A percentile compares a stretch with the other conserved stretches of the same genome.
These are phyloP conservation scores for Solanum chacoense DNA, from an alignment of 305 asterid species.

Conservation along the genomic window DNA sequence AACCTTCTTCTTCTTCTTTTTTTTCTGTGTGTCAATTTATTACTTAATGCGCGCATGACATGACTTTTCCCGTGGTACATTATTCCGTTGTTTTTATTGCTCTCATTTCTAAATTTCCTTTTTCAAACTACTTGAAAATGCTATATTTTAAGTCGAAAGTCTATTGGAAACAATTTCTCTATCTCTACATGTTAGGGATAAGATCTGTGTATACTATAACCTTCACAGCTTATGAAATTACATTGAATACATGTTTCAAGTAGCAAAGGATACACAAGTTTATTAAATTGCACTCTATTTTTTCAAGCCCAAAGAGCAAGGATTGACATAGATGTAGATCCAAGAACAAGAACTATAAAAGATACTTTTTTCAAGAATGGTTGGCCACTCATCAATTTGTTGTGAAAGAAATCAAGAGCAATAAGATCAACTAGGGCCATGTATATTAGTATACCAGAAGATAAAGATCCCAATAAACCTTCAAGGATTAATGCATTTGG, in stretches of 20 bases:
- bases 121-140: background rate
- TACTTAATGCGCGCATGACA: background rate
- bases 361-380: constrained; percentile 21
- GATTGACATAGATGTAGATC: constrained; percentile 31
- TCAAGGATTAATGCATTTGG: constrained; percentile 29
- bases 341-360: constrained; percentile 28
- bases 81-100: background rate
- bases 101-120: background rate
- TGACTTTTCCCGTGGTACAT: background rate
- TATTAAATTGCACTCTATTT: background rate
- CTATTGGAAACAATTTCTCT: background rate
- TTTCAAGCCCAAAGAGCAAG: constrained; percentile 38
- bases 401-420: constrained; percentile 35
- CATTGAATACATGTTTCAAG: background rate
- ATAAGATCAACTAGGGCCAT: constrained; percentile 36
- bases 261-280: background rate
- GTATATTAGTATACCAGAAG: constrained; percentile 30
- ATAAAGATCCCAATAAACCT: constrained; percentile 27
- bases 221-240: background rate
- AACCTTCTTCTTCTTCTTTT: background rate
- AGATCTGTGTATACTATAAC: background rate
- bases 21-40: background rate
- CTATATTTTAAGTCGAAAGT: background rate
- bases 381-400: constrained; percentile 28
- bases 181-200: background rate